Evolutionary conservation across 2,329 filamentous ascomycete species (phyloP).

Genomic region (Albophoma yamanashiensis): DNA sequence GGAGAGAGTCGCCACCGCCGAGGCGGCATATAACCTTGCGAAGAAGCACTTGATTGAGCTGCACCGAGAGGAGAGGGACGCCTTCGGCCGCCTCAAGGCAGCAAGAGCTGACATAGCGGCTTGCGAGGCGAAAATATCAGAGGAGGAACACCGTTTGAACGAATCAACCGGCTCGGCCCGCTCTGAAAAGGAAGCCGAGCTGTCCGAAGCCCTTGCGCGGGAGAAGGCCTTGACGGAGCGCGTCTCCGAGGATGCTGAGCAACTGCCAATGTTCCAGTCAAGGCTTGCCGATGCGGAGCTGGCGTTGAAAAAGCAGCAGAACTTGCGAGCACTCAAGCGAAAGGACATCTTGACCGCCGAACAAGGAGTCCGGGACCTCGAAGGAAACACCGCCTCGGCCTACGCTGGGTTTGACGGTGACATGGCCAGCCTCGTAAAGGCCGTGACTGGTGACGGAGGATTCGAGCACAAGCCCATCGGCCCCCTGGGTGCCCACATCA

Average conservation of each 20-base stretch:
- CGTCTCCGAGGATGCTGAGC: conserved; percentile 15
- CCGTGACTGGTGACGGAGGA: conserved; percentile 57
- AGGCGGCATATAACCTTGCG: conserved; percentile 40
- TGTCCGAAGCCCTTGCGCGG: conserved; percentile 16
- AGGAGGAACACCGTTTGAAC: conserved; percentile 51
- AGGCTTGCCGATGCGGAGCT: conserved; percentile 19
- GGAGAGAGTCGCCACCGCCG: conserved; percentile 31
- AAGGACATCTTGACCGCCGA: conserved; percentile 44
- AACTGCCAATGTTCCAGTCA: conserved; percentile 22
- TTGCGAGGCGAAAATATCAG: conserved; percentile 35
- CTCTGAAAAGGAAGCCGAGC: conserved; percentile 48
- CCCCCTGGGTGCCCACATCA: conserved; percentile 70
- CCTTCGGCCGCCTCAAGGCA: conserved; percentile 45
- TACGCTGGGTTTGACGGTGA: conserved; percentile 53
- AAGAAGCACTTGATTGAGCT: conserved; percentile 43
- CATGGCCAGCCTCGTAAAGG: conserved; percentile 52
- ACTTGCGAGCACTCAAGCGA: conserved; percentile 31
- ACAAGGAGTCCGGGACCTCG: conserved; percentile 36
- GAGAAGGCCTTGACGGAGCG: conserved; percentile 16
- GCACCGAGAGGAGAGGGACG: conserved; percentile 54
- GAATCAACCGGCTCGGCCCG: conserved; percentile 61
- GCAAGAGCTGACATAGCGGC: conserved; percentile 36
- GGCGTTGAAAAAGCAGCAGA: conserved; percentile 17
- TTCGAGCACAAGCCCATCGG: conserved; percentile 70
- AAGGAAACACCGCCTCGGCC: conserved; percentile 42